phyloP scores from a whole-genome alignment of 2,329 filamentous ascomycete genomes.

The Corniculantispora saksenae region DNA sequence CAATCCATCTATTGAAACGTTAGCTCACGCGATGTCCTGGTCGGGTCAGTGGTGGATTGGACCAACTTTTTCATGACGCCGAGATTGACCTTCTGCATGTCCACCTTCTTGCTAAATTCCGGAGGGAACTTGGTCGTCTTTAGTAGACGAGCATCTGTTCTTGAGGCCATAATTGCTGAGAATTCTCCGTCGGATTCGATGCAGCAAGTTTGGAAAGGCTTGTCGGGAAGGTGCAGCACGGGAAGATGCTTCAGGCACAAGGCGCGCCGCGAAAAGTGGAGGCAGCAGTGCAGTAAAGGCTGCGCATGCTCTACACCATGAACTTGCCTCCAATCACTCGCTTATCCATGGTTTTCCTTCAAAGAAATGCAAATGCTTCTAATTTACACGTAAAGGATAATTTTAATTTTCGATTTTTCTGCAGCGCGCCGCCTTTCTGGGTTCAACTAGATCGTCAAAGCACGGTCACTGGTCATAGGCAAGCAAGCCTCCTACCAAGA shows the following conservation, averaged over 20 bases:
- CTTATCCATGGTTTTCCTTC: no score
- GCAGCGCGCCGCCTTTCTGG: no score
- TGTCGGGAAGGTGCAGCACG: background rate
- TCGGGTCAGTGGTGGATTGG: background rate
- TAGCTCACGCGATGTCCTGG: conserved; percentile 18
- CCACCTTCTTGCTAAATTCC: conserved; percentile 93
- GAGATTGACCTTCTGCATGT: conserved; percentile 95
- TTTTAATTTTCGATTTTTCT: no score
- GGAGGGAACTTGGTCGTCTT: conserved; percentile 90
- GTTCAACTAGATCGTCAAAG: no score
- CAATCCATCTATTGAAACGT: conserved; percentile 77
- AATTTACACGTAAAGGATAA: no score
- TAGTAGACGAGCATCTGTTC: conserved; percentile 84
- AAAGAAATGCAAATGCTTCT: no score
- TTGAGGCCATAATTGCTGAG: conserved; percentile 66
- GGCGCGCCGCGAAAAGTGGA: conserved; percentile 9
- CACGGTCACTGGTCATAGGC: no score
- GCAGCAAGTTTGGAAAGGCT: background rate
- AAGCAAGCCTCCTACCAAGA: no score
- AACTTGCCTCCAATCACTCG: no score
- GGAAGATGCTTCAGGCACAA: background rate
- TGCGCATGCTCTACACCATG: background rate
- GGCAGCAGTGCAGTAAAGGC: background rate
- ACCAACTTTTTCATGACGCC: conserved; percentile 96
- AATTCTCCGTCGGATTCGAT: background rate